Evolutionary conservation across 352 stramenopile genomes (phyloP), one percentile per base, ranked within the genome.

Genomic region (Phytophthora citricola): DNA sequence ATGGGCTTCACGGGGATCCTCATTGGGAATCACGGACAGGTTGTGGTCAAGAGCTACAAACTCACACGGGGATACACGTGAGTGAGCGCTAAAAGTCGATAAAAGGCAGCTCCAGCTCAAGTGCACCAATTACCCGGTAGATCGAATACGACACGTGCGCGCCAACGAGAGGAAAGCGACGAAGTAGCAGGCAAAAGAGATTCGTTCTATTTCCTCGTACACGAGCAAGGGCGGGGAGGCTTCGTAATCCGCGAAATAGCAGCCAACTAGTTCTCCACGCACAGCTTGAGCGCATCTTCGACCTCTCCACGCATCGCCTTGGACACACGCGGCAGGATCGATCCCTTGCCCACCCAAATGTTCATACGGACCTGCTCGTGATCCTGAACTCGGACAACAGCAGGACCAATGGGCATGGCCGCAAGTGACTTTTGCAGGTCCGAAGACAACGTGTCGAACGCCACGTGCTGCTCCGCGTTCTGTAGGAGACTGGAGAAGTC

Each of bases 131-230:
- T 67, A 2, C 54, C 62, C 38, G 32, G 44, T 9, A 53, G 44
- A 36, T 26, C 46, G 4, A 24, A 9, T 17, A 12, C 34, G 39
- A 20, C 51, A 47, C 10, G 55, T 47, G 8, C 1, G 44, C 15
- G 39, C 40, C 11, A n/a, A 61, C 27, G 41, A 69, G 7, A 62
- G 72, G 5, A 36, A 36, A 36, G 31, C 10, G 56, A 80, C 6
- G 46, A 73, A 55, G 27, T 88, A 15, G 57, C 63, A 34, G 65
- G 82, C 52, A 90, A 85, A 63, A 75, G 71, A 69, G 81, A 94
- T 52, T 94, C 87, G 29, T 93, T 94, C 71, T 92, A 91, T 75
- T 93, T 86, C 43, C 81, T 94, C 29, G 69, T 92, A 53, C 61
- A 75, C 81, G 71, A 24, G 56, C 63, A 46, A 71, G 76, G 0